Conservation (phyloP, 129 eudicot species). For the Gnaphalium uliginosum region DNA sequence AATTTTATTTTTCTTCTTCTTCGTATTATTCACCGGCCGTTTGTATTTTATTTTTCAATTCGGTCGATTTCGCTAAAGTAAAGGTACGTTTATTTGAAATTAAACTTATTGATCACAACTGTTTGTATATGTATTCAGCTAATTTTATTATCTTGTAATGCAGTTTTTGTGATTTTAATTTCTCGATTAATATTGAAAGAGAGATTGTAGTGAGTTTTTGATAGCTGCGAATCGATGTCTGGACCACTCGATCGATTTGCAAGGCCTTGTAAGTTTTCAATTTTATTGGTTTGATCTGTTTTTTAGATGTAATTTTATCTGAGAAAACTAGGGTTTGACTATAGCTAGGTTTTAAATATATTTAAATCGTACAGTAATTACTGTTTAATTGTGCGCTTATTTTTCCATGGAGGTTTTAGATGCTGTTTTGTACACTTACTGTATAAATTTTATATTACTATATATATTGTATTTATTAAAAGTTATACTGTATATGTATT, state of each 20-base stretch:
- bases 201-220: conserved; percentile 10
- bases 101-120: background rate
- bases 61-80: conserved; percentile 7
- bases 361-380: background rate
- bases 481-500: no score
- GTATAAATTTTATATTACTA: no score
- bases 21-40: background rate
- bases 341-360: background rate
- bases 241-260: conserved; percentile 92
- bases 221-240: conserved; percentile 54
- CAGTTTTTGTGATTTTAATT: conserved; percentile 14
- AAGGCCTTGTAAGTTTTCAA: conserved; percentile 70
- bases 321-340: conserved; percentile 24
- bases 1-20: background rate
- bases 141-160: background rate
- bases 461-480: no score
- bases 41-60: background rate
- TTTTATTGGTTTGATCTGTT: conserved; percentile 5
- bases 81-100: conserved; percentile 10
- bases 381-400: no score
- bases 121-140: conserved; percentile 13
- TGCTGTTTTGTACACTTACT: background rate
- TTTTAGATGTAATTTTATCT: background rate
- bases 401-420: background rate
- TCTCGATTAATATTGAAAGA: conserved; percentile 10